phyloP scores from a whole-genome alignment of 2,329 filamentous ascomycete species.

The Pseudonectria foliicola region DNA sequence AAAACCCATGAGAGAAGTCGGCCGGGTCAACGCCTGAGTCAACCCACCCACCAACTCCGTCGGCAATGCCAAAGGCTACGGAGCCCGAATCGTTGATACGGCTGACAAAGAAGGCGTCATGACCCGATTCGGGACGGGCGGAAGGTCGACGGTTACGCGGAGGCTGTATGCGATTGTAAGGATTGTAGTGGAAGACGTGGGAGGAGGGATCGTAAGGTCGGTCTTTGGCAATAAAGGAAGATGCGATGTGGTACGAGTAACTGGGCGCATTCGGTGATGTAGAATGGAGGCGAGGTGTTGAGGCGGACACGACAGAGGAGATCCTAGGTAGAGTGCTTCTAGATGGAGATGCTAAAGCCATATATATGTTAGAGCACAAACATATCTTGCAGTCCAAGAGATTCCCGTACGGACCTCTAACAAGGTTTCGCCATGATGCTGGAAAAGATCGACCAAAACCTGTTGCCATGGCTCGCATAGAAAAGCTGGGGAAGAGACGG shows the following conservation, averaged over 20 bases:
- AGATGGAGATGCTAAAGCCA: slow-evolving; percentile 11
- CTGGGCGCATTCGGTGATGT: slow-evolving; percentile 20
- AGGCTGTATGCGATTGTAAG: slow-evolving; percentile 51
- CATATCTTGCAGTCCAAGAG: neutral
- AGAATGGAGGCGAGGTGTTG: slow-evolving; percentile 17
- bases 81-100: slow-evolving; percentile 64
- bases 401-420: slow-evolving; percentile 13
- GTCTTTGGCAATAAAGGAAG: slow-evolving; percentile 69
- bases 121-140: slow-evolving; percentile 67
- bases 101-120: slow-evolving; percentile 93
- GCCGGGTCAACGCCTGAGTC: slow-evolving; percentile 89
- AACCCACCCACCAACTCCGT: slow-evolving; percentile 93
- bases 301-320: slow-evolving; percentile 11
- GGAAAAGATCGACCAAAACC: slow-evolving; percentile 15
- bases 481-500: neutral
- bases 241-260: slow-evolving; percentile 64
- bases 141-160: slow-evolving; percentile 29
- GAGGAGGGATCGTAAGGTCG: slow-evolving; percentile 58
- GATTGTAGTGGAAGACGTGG: slow-evolving; percentile 68
- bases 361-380: slow-evolving; percentile 8
- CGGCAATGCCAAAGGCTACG: slow-evolving; percentile 81
- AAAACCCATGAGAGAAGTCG: slow-evolving; percentile 90
- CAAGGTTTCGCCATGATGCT: slow-evolving; percentile 15
- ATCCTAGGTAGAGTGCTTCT: slow-evolving; percentile 5
- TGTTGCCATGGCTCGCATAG: slow-evolving; percentile 12